Percentiles rank a stretch among this genome's conserved stretches.
These are phyloP conservation scores for Boletus rex-veris DNA, from an alignment of 768 basidiomycete genomes.

Conservation along the genomic window DNA sequence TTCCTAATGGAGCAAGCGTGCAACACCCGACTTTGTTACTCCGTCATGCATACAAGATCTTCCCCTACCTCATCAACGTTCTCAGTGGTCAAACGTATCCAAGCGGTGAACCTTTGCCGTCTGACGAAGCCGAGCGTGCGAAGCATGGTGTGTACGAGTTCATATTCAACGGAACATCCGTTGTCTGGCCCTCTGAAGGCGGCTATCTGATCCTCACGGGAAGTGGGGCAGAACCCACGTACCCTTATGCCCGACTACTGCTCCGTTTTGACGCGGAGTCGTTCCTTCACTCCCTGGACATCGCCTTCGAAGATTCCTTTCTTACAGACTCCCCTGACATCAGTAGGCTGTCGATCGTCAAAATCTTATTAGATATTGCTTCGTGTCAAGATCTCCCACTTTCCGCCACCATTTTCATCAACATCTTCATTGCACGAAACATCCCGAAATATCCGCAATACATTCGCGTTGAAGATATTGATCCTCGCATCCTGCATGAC, in stretches of 20 bases:
- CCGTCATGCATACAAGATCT: slow-evolving; percentile 87
- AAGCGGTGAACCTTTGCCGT: slow-evolving; percentile 65
- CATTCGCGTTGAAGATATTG: slow-evolving; percentile 42
- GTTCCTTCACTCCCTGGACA: slow-evolving; percentile 88
- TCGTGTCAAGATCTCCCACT: slow-evolving; percentile 49
- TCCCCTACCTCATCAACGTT: slow-evolving; percentile 77
- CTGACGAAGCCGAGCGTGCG: slow-evolving; percentile 63
- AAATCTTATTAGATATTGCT: slow-evolving; percentile 78
- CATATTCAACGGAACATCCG: slow-evolving; percentile 78
- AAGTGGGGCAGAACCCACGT: slow-evolving; percentile 75
- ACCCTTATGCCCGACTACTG: slow-evolving; percentile 83
- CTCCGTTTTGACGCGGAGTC: slow-evolving; percentile 91
- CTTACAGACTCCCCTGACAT: slow-evolving; percentile 68
- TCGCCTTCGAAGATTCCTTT: slow-evolving; percentile 91
- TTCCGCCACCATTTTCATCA: slow-evolving; percentile 74
- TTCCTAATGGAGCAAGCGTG: slow-evolving; percentile 10
- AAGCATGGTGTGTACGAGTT: slow-evolving; percentile 76
- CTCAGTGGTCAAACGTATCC: slow-evolving; percentile 87
- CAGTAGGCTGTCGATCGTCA: slow-evolving; percentile 78
- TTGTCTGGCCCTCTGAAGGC: slow-evolving; percentile 74
- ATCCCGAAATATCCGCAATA: slow-evolving; percentile 95
- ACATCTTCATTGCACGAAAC: slow-evolving; percentile 96
- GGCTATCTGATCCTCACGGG: slow-evolving; percentile 74
- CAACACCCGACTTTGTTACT: slow-evolving; percentile 30
- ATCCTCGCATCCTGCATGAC: slow-evolving; percentile 64